Evolutionary conservation across 2,329 filamentous ascomycete genomes (phyloP), one percentile per base, ranked within the genome.

Genomic region (Thelonectria rubi): DNA sequence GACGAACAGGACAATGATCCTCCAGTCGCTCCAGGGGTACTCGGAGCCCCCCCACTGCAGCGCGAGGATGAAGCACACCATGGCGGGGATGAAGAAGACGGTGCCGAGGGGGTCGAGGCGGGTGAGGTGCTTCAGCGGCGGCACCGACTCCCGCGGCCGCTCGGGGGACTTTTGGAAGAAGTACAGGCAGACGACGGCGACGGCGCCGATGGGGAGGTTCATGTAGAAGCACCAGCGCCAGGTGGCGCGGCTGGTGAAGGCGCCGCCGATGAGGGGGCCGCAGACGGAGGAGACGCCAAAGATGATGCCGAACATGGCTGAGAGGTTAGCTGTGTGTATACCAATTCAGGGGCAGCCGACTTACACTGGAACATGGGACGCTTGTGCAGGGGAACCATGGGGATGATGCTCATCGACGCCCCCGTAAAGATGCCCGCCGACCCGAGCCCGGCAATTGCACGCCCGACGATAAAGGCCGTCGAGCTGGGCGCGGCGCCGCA

Each of bases 221-320:
- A 87, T 82, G 69, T 83, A 87, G 67, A 87, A 87, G 68, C 85
- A 86, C 85, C 85, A 84, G 50, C 79, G 78, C 84, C 84, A 87
- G 11, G 78, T 79, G 12, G 78, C 75, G 6, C 72, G 72, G 34
- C 79, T 75, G 2, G 83, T 84, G 56, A 86, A 83, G 2, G 77
- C 84, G 26, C 84, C 84, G 5, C 84, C 84, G 6, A 87, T 73
- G 6, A 86, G 74, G 10, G 84, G 84, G 0, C 84, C 84, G 43
- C 81, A 72, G 17, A 86, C 81, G 1, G 83, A 84, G 2, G 84
- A 79, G 14, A 86, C 67, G n/a, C 84, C 84, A 64, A 86, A 86
- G 0, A 86, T 77, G 67, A 82, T 79, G 17, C 83, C 84, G 57
- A 87, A 86, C 45, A 86, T 74, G 54, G 79, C 76, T 76, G n/a